Evolutionary conservation across 2,329 filamentous ascomycete species (phyloP).

Genomic region (Blumeria graminis): DNA sequence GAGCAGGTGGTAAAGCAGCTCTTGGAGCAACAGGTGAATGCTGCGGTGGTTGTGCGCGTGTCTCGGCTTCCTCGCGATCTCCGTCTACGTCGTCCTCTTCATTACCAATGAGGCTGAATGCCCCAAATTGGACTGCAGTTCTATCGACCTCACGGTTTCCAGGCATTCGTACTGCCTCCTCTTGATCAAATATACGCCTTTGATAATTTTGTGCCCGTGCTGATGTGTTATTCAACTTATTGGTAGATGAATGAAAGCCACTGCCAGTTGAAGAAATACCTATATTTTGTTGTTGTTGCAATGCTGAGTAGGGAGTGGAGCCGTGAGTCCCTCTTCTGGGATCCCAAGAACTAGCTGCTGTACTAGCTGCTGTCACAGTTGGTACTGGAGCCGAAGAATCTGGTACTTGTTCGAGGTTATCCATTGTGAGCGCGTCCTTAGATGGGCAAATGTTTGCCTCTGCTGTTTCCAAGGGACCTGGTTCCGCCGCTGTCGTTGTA

Average conservation of each 20-base stretch:
- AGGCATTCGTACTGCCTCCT: slow-evolving; percentile 95
- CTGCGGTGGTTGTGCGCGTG: slow-evolving; percentile 73
- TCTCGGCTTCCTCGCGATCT: slow-evolving; percentile 86
- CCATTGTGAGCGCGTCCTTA: slow-evolving; percentile 67
- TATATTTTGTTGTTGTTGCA: slow-evolving; percentile 34
- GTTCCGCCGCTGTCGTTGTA: not conserved
- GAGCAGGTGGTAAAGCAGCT: slow-evolving; percentile 58
- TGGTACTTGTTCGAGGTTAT: slow-evolving; percentile 75
- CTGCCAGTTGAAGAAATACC: slow-evolving; percentile 32
- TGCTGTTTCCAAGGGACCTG: slow-evolving; percentile 12
- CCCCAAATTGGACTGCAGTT: slow-evolving; percentile 85
- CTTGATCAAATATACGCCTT: slow-evolving; percentile 73
- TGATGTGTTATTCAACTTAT: slow-evolving; percentile 43
- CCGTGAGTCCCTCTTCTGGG: slow-evolving; percentile 34
- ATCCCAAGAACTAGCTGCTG: slow-evolving; percentile 67
- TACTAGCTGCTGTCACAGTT: slow-evolving; percentile 71
- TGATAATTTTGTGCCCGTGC: slow-evolving; percentile 58
- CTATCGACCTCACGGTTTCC: slow-evolving; percentile 87
- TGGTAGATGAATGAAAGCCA: slow-evolving; percentile 56
- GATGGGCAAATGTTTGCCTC: slow-evolving; percentile 39
- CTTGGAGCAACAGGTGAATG: slow-evolving; percentile 77
- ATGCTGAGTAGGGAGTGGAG: slow-evolving; percentile 39
- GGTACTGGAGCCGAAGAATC: slow-evolving; percentile 56
- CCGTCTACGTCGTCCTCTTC: slow-evolving; percentile 72
- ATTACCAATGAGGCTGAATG: slow-evolving; percentile 66